Base-by-base conservation (phyloP, 371 early-diverging fungal genomes). In the Capniomyces stellatus region DNA sequence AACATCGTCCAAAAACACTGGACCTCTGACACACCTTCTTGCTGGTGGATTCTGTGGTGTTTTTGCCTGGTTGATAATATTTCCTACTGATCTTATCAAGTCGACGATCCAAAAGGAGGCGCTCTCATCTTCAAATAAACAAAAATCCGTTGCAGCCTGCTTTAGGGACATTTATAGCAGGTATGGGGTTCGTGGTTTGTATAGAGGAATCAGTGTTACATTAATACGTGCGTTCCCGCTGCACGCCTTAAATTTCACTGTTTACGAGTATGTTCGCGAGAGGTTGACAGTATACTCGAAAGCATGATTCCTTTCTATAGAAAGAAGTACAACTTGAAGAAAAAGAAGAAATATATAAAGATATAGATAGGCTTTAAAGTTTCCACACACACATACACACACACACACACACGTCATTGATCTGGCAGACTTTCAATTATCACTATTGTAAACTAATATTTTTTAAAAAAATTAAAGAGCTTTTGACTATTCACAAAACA, bases 141-240 rank as follows among this genome's bases (percentile, higher is more conserved):
- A 74, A 58, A 52, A 55, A 23, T 61, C 72, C 6, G 61, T 74
- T 18, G 57, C 70, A 56, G 71, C 76, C 27, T 81, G 81, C 63
- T 23, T 75, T 4, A 64, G 56, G 39, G 64, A 71, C 39, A 74
- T 81, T 8, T 65, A 74, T 43, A 55, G 60, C 18, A 71, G 68
- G 19, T 64, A 72, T 27, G 85, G 85, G 0, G 23, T 77, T 28
- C 58, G 71, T 1, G 79, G 79, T 0, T 62, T 87, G 2, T 87
- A 87, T 58, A 71, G 78, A 23, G 88, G 88, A 1, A 59, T 87
- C 1, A 73, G 73, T 3, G 82, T 84, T 15, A 83, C 83, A 24
- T 68, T 85, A 8, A 68, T 85, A 25, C 69, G 88, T 10, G 86
- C 87, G 15, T 80, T 85, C 54, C 88, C 88, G 4, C 76, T 87